A percentile compares a stretch with the other conserved stretches of the same genome.
Evolutionary conservation across 441 rosid genomes (phyloP).

Genomic region (Codiaeum variegatum): DNA sequence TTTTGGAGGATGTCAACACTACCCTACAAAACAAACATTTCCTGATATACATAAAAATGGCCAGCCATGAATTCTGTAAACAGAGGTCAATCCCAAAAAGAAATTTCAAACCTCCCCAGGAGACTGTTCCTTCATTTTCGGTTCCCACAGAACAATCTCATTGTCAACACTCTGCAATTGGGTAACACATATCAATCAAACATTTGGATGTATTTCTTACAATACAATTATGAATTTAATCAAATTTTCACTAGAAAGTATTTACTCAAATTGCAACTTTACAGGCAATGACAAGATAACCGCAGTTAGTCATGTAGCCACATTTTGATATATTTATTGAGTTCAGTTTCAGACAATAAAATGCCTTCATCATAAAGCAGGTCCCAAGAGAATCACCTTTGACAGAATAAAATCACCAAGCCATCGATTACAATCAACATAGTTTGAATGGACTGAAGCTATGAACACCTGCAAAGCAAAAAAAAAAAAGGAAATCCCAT

Average conservation of each 20-base stretch:
- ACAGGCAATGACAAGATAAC: background rate
- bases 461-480: slow-evolving; percentile 45
- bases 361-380: background rate
- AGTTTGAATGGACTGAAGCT: slow-evolving; percentile 87
- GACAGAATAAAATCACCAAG: slow-evolving; percentile 90
- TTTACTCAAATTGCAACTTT: background rate
- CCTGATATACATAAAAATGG: background rate
- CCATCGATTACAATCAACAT: slow-evolving; percentile 94
- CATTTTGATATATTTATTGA: background rate
- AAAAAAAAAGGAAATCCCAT: background rate
- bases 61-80: background rate
- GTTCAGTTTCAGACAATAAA: slow-evolving; percentile 12
- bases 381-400: slow-evolving; percentile 47
- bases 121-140: slow-evolving; percentile 89
- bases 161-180: slow-evolving; percentile 85
- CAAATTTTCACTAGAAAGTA: slow-evolving; percentile 1
- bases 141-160: slow-evolving; percentile 95
- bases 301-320: background rate
- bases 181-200: slow-evolving; percentile 17
- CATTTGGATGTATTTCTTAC: background rate
- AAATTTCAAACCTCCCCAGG: slow-evolving; percentile 77
- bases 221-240: slow-evolving; percentile 9
- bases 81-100: background rate
- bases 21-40: slow-evolving; percentile 44
- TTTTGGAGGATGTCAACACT: slow-evolving; percentile 80